Evolutionary conservation across 2,329 filamentous ascomycete genomes (phyloP), one percentile per base, ranked within the genome.

Genomic region (Aspergillus felis): DNA sequence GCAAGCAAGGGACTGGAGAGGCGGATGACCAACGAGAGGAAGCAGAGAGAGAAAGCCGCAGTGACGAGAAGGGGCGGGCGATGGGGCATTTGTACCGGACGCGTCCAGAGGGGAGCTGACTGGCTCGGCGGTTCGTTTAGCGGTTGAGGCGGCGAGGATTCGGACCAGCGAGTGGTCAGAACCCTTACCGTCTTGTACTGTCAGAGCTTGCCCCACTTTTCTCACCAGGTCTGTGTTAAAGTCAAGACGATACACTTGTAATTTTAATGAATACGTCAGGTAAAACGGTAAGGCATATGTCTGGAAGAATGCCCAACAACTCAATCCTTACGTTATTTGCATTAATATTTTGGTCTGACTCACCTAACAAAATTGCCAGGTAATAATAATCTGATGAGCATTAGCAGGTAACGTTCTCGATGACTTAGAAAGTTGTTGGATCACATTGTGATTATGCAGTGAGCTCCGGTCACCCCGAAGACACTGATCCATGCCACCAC

Each of bases 61-160:
- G 66, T 63, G 66, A 68, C 51, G 64, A 69, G 61, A 66, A 68
- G 68, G 67, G 63, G 71, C 69, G 71, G 64, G 65, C 61, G 70
- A 74, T 74, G 72, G 72, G 69, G 71, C 71, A 74, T 74, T 75
- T 74, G 71, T 75, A 74, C 68, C 65, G 65, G 61, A 63, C 64
- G 58, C 61, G 52, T 53, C 55, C 42, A 50, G 55, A 58, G 59
- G 57, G 57, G 56, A 63, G 61, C 62, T 64, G 63, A 68, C 62
- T 71, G 69, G 64, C 60, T 60, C 62, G 62, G 54, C 55, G 42
- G 53, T 55, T 60, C 53, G 61, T 57, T 56, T 64, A 59, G 57
- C 57, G 54, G 57, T 56, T 54, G 55, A 55, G 53, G 58, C 55
- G 60, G 57, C 55, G 54, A 57, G 52, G 44, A 60, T 59, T 61